Evolutionary conservation across 805 yeast genomes (phyloP), one percentile per base, ranked within the genome.

Genomic region (Saccharomycopsis oosterbeekiorum): DNA sequence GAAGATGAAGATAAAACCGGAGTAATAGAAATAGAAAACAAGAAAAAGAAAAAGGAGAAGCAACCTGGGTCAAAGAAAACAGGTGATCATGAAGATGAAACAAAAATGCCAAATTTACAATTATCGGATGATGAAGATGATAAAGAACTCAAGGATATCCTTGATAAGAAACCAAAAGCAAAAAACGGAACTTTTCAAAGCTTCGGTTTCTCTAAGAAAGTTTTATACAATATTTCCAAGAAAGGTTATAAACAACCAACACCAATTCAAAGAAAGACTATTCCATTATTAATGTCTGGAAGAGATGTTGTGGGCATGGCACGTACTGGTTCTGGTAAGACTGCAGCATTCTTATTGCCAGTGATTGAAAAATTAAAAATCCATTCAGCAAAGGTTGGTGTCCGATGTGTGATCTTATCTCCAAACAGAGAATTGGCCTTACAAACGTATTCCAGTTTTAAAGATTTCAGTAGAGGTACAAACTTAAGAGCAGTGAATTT

Each of bases 301-400:
- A 80, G 96, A 70, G 99, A 94, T 74, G 96, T 94, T 51, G 99
- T 94, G 15, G 99, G 97, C 70, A 94, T 94, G 99, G 99, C 99
- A 15, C 82, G 99, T 70, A 94, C 99, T 0, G 99, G 99, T 69
- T 89, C 97, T 29, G 99, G 99, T 79, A 94, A 94, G 71, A 94
- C 99, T 0, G 99, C 99, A 9, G 98, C 99, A 0, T 94, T 94
- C 71, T 81, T 89, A 21, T 75, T 94, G 60, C 99, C 99, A 2
- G 79, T 94, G 77, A 79, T 94, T 65, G 97, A 94, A 68, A 85
- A 82, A 70, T 78, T 93, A 67, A 89, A 89, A 71, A 73, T 84
- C 1, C 97, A 93, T 71, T 83, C 88, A 54, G 91, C 96, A 37
- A 88, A 84, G 70, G 86, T 88, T 54, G 99, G 99, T 65, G 85